Evolutionary conservation across 2,329 filamentous ascomycete species (phyloP), one percentile per base, ranked within the genome.

Genomic region (Aspergillus sp.): DNA sequence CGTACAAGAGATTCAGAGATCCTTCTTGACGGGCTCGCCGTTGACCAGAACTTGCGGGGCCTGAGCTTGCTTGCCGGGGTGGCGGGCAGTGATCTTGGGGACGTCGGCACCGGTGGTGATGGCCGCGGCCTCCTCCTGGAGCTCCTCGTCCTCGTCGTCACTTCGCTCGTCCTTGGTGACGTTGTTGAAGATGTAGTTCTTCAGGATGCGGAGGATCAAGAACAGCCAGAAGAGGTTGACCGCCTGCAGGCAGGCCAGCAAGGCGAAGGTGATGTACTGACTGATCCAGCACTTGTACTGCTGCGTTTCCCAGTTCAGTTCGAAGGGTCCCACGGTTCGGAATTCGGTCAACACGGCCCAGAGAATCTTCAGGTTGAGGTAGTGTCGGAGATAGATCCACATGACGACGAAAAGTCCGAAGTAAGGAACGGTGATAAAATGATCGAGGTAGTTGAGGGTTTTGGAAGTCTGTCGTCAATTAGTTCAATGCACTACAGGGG

Each of bases 381-480:
- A 91, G 78, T 98, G 93, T 57, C 93, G 91, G 63, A 94, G 81
- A 80, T 98, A 97, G 71, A 92, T 87, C 93, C 93, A 98, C 61
- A 89, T 82, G 65, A 80, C 80, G 75, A 96, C 89, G 80, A 96
- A 97, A 67, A 90, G 66, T 72, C 85, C 86, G 77, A 95, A 97
- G 80, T 94, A 96, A 16, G 91, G 92, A 0, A 83, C 87, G n/a
- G 91, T 90, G 50, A 96, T 80, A 59, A 84, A 80, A 57, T 88
- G 87, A 72, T 96, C 90, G 67, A 97, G 80, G 79, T 98, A 97
- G 80, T 96, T 96, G 68, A 97, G 85, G 5, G 88, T 86, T 80
- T 97, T 97, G 62, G 92, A 96, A 2, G 91, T 95, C 89, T 93
- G 49, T 16, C 55, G 16, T 6, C 16, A 26, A 24, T 58, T 52